These are phyloP conservation scores for Claviceps maximensis DNA, from an alignment of 2,329 filamentous ascomycete species.

Conservation along the genomic window DNA sequence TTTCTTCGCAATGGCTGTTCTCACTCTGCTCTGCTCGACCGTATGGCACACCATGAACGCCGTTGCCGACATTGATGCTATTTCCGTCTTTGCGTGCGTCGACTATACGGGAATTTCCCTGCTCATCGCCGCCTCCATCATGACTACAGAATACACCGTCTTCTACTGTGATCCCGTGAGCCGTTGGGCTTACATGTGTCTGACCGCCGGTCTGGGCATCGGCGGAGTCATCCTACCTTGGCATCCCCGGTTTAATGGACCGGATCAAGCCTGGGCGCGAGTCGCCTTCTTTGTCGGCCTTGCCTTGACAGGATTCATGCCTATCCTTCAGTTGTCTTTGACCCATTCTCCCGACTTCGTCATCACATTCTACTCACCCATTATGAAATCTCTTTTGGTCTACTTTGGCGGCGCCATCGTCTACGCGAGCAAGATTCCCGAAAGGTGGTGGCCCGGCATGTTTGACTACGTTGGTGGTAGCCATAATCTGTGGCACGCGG, in stretches of 20 bases:
- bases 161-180: constrained; percentile 94
- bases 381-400: constrained; percentile 73
- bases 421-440: constrained; percentile 85
- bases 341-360: constrained; percentile 70
- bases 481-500: constrained; percentile 96
- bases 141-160: constrained; percentile 96
- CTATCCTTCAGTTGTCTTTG: constrained; percentile 68
- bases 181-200: constrained; percentile 71
- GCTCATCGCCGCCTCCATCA: constrained; percentile 87
- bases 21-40: constrained; percentile 87
- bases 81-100: constrained; percentile 93
- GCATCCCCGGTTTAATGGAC: constrained; percentile 88
- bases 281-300: constrained; percentile 86
- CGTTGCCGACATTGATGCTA: constrained; percentile 75
- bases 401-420: constrained; percentile 76
- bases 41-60: constrained; percentile 99
- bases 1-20: constrained; percentile 92
- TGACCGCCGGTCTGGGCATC: constrained; percentile 69
- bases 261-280: constrained; percentile 84
- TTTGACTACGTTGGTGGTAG: constrained; percentile 94
- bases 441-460: constrained; percentile 81
- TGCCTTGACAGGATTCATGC: constrained; percentile 76
- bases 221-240: constrained; percentile 86
- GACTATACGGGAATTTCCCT: constrained; percentile 97
- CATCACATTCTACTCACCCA: constrained; percentile 77